Evolutionary conservation across 495 filamentous ascomycete species (phyloP).

Genomic region (Aspergillus taichungensis): DNA sequence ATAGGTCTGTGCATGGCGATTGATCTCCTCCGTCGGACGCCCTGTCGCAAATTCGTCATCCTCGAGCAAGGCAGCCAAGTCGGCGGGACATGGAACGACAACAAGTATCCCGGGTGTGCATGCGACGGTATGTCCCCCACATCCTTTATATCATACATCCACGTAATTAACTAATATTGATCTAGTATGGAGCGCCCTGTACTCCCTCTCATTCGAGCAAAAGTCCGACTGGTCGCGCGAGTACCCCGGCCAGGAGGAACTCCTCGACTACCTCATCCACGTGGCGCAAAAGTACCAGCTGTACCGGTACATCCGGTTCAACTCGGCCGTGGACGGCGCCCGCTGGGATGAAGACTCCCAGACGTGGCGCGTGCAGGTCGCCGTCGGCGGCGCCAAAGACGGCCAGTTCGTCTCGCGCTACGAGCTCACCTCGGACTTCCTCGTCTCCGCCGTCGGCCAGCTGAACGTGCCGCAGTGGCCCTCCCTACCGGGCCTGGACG

Average conservation of each 20-base stretch:
- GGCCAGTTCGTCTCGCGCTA: conserved; percentile 35
- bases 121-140: conserved; percentile 33
- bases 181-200: conserved; percentile 40
- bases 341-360: conserved; percentile 47
- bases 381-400: conserved; percentile 37
- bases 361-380: conserved; percentile 46
- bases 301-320: conserved; percentile 48
- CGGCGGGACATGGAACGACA: conserved; percentile 50
- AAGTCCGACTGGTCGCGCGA: conserved; percentile 55
- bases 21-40: conserved; percentile 44
- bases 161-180: conserved; percentile 1
- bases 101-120: conserved; percentile 45
- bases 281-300: conserved; percentile 53
- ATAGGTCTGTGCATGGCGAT: conserved; percentile 49
- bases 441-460: conserved; percentile 57
- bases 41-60: conserved; percentile 47
- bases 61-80: conserved; percentile 44
- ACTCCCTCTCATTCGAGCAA: conserved; percentile 61
- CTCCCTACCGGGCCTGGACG: conserved; percentile 48
- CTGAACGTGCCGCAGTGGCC: conserved; percentile 53
- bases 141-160: background rate
- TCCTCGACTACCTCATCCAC: conserved; percentile 47
- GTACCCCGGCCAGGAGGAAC: conserved; percentile 56
- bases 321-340: conserved; percentile 39
- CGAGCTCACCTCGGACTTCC: conserved; percentile 43